Base-by-base conservation (phyloP, 106 monocot genomes). In the Platanthera guangdongensis region DNA sequence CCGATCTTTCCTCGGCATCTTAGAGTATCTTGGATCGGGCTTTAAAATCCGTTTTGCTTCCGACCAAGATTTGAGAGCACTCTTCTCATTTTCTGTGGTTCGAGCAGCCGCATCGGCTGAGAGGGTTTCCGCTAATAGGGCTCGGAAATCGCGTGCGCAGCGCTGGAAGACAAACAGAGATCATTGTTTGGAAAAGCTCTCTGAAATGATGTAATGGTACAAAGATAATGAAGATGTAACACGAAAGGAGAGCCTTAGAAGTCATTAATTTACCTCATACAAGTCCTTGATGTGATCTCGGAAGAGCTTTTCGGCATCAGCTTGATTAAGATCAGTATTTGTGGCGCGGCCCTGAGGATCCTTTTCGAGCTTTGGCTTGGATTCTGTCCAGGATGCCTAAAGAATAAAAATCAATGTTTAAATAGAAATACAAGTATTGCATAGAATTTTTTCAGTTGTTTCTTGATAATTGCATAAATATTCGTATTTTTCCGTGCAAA, bases 331-430 rank as follows among this genome's bases (percentile, higher is more conserved):
- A 86, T 90, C 89, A 77, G 91, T 87, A 82, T 92, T 94, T 79
- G 76, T 76, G 65, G 88, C 91, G 69, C 97, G 97, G 30, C 83
- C 89, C 78, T 94, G 97, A 9, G 97, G 97, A 88, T 99, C 97
- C 71, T 94, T 99, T 54, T 94, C 97, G 39, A 99, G 67, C 71
- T 84, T 91, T 45, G 85, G 87, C 77, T 99, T 99, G 50, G 89
- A 91, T 74, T 94, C 94, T 8, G 93, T 91, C 97, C 94, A 99
- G 68, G 97, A 94, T 55, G 93, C 89, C 97, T 99, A 79, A 39
- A 47, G 52, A 59, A 59, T 19, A 11, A 60, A 39, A 60, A 60
- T 60, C 59, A 60, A 19, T 19, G 59, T 8, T 9, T 60, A 65
- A 65, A 30, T 65, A 39, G 39, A 2, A 39, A 39, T 39, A 39